Evolutionary conservation across 2,329 filamentous ascomycete species (phyloP).

Genomic region (Leptographium radiaticola): DNA sequence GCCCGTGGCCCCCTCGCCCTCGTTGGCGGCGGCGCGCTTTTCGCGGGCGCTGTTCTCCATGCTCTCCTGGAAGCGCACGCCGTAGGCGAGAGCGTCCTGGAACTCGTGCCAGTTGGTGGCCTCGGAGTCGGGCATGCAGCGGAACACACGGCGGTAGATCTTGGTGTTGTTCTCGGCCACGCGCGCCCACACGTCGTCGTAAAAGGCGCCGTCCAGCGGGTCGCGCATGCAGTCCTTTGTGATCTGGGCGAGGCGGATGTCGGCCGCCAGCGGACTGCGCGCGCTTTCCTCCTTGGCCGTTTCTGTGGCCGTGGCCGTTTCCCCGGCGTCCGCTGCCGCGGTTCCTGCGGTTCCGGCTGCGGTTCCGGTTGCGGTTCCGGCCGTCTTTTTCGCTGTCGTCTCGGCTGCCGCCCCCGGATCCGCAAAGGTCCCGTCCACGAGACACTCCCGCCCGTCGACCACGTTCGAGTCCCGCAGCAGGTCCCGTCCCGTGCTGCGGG

Average conservation of each 20-base stretch:
- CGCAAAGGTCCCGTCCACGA: constrained; percentile 33
- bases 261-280: constrained; percentile 44
- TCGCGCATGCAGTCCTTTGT: constrained; percentile 92
- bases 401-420: too few relatives aligned
- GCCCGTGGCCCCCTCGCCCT: constrained; percentile 12
- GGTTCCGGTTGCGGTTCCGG: constrained; percentile 16
- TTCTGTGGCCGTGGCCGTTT: constrained; percentile 17
- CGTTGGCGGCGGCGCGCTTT: constrained; percentile 13
- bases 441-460: constrained; percentile 55
- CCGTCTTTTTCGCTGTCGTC: background rate
- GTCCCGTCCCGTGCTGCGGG: constrained; percentile 46
- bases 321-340: constrained; percentile 22
- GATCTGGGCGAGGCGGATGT: constrained; percentile 61
- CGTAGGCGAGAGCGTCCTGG: constrained; percentile 68
- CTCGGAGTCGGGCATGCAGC: constrained; percentile 93
- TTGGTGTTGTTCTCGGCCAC: constrained; percentile 92
- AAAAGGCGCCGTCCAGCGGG: constrained; percentile 69
- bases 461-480: constrained; percentile 60
- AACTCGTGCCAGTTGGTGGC: constrained; percentile 91
- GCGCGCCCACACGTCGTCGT: constrained; percentile 75
- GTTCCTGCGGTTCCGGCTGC: constrained; percentile 60
- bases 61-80: constrained; percentile 59
- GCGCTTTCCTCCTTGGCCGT: constrained; percentile 39
- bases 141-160: constrained; percentile 84
- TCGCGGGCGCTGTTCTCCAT: constrained; percentile 40